phyloP scores from a whole-genome alignment of 1,139 yeast species.

The Magnusiomyces paraingens region DNA sequence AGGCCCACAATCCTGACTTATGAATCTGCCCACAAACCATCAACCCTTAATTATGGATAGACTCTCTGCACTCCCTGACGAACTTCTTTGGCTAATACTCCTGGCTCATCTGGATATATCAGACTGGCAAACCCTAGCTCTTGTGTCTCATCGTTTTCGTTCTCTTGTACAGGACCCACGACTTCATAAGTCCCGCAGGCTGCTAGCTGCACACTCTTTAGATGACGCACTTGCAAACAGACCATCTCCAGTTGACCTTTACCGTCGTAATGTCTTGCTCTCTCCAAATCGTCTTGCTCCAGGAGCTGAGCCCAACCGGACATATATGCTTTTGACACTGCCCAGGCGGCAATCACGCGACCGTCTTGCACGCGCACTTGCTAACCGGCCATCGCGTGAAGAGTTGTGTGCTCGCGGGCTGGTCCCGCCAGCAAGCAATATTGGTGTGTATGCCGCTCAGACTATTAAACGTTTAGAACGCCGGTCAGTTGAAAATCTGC shows the following conservation, averaged over 20 bases:
- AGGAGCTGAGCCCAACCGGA: slow-evolving; percentile 21
- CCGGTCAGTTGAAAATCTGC: neutral
- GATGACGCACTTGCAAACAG: slow-evolving; percentile 13
- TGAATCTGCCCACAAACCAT: too few species aligned
- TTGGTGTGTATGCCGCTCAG: neutral
- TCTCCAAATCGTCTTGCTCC: slow-evolving; percentile 26
- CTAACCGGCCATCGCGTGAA: slow-evolving; percentile 22
- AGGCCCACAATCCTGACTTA: too few species aligned
- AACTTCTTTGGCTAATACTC: neutral
- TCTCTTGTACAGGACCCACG: neutral
- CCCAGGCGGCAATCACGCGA: slow-evolving; percentile 25
- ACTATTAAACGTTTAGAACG: slow-evolving; percentile 5
- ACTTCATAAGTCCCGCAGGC: slow-evolving; percentile 4
- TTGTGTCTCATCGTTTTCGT: slow-evolving; percentile 2
- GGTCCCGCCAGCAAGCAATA: slow-evolving; percentile 7
- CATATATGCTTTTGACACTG: slow-evolving; percentile 22
- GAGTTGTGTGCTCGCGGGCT: slow-evolving; percentile 25
- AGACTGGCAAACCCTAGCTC: slow-evolving; percentile 4
- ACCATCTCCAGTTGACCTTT: slow-evolving; percentile 24
- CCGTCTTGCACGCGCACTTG: slow-evolving; percentile 22
- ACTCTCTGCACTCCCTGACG: slow-evolving; percentile 3
- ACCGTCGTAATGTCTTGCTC: slow-evolving; percentile 24
- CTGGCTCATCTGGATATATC: slow-evolving; percentile 2
- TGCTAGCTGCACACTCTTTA: slow-evolving; percentile 1
- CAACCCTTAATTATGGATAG: slow-evolving; percentile 1